phyloP scores from a whole-genome alignment of 73 alveolate species.

The Paramecium primaurelia region DNA sequence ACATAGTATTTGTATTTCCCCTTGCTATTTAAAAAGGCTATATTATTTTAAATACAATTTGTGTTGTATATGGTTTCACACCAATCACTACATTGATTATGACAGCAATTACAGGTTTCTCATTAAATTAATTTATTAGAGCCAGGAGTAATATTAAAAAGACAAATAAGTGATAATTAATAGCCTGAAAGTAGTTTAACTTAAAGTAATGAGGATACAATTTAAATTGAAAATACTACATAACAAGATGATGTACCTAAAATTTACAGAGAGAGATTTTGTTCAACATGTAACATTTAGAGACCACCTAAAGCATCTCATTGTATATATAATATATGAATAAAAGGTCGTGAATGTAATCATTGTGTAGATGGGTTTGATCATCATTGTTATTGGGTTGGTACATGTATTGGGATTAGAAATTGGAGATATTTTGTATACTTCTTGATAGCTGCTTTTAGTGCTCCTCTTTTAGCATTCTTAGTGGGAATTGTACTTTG shows the following conservation, averaged over 20 bases:
- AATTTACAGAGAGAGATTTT: conserved; percentile 64
- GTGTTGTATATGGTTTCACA: not conserved
- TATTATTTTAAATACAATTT: not conserved
- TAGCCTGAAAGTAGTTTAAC: not conserved
- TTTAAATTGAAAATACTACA: not conserved
- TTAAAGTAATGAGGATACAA: conserved; percentile 11
- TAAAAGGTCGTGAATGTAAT: conserved; percentile 69
- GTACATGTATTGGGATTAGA: conserved; percentile 49
- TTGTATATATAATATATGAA: conserved; percentile 59
- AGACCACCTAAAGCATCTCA: conserved; percentile 96
- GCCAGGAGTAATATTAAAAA: conserved; percentile 38
- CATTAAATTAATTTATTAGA: not conserved
- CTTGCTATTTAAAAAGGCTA: not conserved
- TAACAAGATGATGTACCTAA: not conserved
- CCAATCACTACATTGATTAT: not conserved
- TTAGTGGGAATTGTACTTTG: not conserved
- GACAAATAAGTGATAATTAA: not conserved
- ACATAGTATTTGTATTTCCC: not conserved
- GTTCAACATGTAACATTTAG: conserved; percentile 88
- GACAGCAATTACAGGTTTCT: not conserved
- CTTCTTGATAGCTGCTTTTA: not conserved
- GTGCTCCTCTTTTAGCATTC: not conserved
- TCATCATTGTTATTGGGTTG: conserved; percentile 70
- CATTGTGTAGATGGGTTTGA: conserved; percentile 95
- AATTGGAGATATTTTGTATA: conserved; percentile 48